Percentiles rank a stretch among this genome's conserved stretches.
Conservation (phyloP, 2,329 filamentous ascomycete species). For the Verticillium klebahnii region DNA sequence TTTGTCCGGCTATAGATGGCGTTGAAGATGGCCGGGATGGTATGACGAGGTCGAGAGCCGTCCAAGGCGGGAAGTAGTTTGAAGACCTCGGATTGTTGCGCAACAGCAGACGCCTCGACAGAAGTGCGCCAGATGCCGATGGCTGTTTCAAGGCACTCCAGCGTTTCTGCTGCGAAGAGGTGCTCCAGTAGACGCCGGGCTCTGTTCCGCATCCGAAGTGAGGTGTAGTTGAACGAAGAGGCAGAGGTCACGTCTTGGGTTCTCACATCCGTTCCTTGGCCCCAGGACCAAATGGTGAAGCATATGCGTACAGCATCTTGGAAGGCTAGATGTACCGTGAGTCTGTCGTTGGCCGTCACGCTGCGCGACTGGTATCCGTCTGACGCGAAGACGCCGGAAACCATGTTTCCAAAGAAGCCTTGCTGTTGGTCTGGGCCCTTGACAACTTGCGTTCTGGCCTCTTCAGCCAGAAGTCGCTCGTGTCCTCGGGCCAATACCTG, state of each 20-base stretch:
- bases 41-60: constrained; percentile 83
- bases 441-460: constrained; percentile 59
- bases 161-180: constrained; percentile 82
- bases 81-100: constrained; percentile 64
- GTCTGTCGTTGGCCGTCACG: constrained; percentile 83
- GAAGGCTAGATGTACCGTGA: constrained; percentile 93
- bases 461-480: constrained; percentile 73
- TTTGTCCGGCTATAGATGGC: constrained; percentile 94
- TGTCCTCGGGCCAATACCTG: constrained; percentile 85
- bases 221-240: constrained; percentile 87
- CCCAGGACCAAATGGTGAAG: constrained; percentile 95
- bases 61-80: constrained; percentile 87
- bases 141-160: constrained; percentile 90
- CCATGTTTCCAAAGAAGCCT: constrained; percentile 91
- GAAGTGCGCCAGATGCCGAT: constrained; percentile 74
- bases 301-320: constrained; percentile 92
- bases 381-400: constrained; percentile 81
- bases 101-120: constrained; percentile 36
- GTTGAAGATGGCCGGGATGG: constrained; percentile 91
- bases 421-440: constrained; percentile 82
- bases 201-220: constrained; percentile 83
- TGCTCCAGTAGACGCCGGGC: constrained; percentile 86
- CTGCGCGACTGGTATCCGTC: constrained; percentile 74
- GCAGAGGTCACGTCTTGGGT: constrained; percentile 62
- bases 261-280: constrained; percentile 55